Conservation (phyloP, 176 grass and related monocot genomes). For the Aechmea fasciata region DNA sequence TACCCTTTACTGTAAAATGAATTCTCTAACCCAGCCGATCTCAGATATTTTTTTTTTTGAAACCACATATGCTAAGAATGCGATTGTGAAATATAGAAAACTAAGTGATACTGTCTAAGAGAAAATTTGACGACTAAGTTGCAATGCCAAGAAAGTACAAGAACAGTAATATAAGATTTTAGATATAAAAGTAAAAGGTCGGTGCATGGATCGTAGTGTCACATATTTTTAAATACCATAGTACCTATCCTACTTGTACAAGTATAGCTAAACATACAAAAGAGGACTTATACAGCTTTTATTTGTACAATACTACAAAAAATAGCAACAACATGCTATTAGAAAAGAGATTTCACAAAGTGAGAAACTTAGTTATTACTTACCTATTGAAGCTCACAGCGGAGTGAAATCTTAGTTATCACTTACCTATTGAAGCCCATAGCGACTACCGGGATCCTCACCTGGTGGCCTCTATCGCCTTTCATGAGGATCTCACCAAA, state of each 20-base stretch:
- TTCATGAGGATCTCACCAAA: conserved; percentile 90
- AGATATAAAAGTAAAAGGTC: not conserved
- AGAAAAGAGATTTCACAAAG: too few relatives aligned
- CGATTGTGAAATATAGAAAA: too few relatives aligned
- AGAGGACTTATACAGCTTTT: conserved; percentile 5
- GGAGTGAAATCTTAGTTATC: not conserved
- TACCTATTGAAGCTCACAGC: conserved; percentile 70
- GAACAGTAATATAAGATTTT: too few relatives aligned
- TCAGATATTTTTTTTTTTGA: too few relatives aligned
- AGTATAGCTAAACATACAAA: not conserved
- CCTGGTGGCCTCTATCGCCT: conserved; percentile 64
- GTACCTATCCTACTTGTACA: not conserved
- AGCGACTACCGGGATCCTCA: conserved; percentile 75
- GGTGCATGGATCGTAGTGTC: not conserved
- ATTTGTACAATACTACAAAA: conserved; percentile 44
- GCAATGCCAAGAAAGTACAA: too few relatives aligned
- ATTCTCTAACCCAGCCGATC: too few relatives aligned
- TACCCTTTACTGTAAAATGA: too few relatives aligned
- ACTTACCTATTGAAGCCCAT: conserved; percentile 63
- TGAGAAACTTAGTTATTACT: not conserved
- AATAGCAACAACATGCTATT: conserved; percentile 33
- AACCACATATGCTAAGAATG: too few relatives aligned
- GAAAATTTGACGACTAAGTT: too few relatives aligned
- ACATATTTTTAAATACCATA: not conserved
- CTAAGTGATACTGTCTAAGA: too few relatives aligned